phyloP scores from a whole-genome alignment of 2,329 filamentous ascomycete genomes.

The Venturia carpophila region DNA sequence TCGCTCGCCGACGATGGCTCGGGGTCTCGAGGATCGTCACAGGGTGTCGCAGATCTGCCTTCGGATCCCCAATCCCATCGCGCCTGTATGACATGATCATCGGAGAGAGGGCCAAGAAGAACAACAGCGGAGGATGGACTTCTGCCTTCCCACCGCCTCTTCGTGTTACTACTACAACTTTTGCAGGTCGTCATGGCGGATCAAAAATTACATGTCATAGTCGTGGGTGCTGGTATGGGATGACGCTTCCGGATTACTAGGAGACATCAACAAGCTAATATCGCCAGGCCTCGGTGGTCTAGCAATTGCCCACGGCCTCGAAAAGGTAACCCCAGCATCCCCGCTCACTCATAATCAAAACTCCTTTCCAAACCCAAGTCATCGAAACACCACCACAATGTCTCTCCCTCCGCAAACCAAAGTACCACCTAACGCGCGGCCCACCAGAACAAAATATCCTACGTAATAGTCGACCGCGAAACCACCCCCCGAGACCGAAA shows the following conservation, averaged over 20 bases:
- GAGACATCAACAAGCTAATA: not conserved
- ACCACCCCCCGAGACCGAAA: constrained; percentile 16
- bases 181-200: not conserved
- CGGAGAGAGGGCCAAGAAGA: not conserved
- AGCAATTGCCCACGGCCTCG: constrained; percentile 16
- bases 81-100: not conserved
- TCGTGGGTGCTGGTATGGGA: constrained; percentile 16
- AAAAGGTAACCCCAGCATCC: constrained; percentile 4
- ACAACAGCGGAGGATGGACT: not conserved
- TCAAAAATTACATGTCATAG: constrained; percentile 16
- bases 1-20: not conserved
- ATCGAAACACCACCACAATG: not conserved
- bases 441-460: constrained; percentile 16
- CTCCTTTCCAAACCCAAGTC: not conserved
- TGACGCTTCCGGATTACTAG: not conserved
- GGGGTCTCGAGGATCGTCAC: not conserved
- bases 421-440: not conserved
- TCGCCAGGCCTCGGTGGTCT: constrained; percentile 15
- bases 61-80: constrained; percentile 8
- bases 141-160: no score
- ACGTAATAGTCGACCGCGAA: constrained; percentile 16
- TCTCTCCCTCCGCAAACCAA: not conserved
- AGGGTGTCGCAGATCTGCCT: not conserved
- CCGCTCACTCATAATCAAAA: no score
- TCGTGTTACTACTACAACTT: not conserved